Base-by-base conservation (phyloP, 139 green algal genomes). In the Tetraselmis striata region DNA sequence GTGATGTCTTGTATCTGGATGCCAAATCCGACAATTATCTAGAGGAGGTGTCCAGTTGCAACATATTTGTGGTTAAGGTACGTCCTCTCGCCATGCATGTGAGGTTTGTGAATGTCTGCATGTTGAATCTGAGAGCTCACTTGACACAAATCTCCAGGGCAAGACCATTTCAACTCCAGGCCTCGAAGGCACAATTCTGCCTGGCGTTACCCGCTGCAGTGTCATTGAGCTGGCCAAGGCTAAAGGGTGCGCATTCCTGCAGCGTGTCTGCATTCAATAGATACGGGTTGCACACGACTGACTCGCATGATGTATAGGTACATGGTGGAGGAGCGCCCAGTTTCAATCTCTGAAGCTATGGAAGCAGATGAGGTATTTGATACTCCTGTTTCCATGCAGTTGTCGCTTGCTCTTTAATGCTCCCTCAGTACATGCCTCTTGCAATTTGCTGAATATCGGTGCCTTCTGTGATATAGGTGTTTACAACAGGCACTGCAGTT, bases 21-120 rank as follows among this genome's bases (percentile, higher is more conserved):
- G 96, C 95, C 77, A 96, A 96, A 88, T 93, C 86, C 1, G 93
- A 97, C 88, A 98, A 90, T 27, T 67, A 95, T 88, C 85, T 99
- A 23, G 96, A 99, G 90, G 96, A 99, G 88, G 96, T 99, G 77
- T 98, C 93, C 22, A 95, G 89, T n/a, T 99, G 97, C 94, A 99
- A 99, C 92, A 97, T 99, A 81, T 99, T 99, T 77, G 86, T 88
- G 2, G 92, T 98, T 32, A 97, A 97, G 45, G 45, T 67, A 67
- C 45, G 45, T 5, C 45, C n/a, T n/a, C n/a, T n/a, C n/a, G n/a
- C n/a, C n/a, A n/a, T n/a, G n/a, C n/a, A n/a, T n/a, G n/a, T n/a
- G n/a, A n/a, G n/a, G n/a, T n/a, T n/a, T n/a, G n/a, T n/a, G n/a
- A n/a, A n/a, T n/a, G n/a, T n/a, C n/a, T n/a, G n/a, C n/a, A n/a